Evolutionary conservation across 2,329 filamentous ascomycete genomes (phyloP), one percentile per base, ranked within the genome.

Genomic region (Sclerotinia minor): DNA sequence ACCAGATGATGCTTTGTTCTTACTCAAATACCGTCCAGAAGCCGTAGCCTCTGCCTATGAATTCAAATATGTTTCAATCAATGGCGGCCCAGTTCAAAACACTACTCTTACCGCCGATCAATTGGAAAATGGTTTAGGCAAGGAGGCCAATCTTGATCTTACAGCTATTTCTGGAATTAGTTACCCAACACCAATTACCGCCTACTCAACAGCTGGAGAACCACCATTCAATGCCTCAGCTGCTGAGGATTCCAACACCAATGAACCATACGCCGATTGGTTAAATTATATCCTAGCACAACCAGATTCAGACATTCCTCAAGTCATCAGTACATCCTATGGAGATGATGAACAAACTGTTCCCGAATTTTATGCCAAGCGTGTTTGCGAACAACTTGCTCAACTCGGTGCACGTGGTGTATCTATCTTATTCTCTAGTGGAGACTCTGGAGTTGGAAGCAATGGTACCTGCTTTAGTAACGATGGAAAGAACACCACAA

Each of bases 241-340:
- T 77, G 26, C 58, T 60, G 65, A 67, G 38, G 21, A 60, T 35
- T 67, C 65, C 1, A 58, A 74, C 76, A 87, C 11, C 52, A 73
- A 88, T 73, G 85, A 88, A 74, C 86, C 86, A 0, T 88, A 84
- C 70, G 77, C 87, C 1, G 82, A 84, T 47, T 83, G 85, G 71
- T 77, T 87, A 8, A 78, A 84, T 58, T 80, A 82, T 67, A 75
- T 88, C 17, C 77, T 87, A 0, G 75, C 79, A 0, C 80, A 83
- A 54, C 75, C 77, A 9, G 76, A 38, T 11, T 35, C 61, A 17
- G 61, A 81, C 26, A 73, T 87, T 19, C 86, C 86, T 0, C 84
- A 85, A 64, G 82, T 87, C 2, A 79, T 88, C 17, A 83, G 83
- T 58, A 81, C 86, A 26, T 86, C 84, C 19, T 88, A 87, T 73